These are phyloP conservation scores for Cercophora newfieldiana DNA, from an alignment of 495 filamentous ascomycete species.

Conservation along the genomic window DNA sequence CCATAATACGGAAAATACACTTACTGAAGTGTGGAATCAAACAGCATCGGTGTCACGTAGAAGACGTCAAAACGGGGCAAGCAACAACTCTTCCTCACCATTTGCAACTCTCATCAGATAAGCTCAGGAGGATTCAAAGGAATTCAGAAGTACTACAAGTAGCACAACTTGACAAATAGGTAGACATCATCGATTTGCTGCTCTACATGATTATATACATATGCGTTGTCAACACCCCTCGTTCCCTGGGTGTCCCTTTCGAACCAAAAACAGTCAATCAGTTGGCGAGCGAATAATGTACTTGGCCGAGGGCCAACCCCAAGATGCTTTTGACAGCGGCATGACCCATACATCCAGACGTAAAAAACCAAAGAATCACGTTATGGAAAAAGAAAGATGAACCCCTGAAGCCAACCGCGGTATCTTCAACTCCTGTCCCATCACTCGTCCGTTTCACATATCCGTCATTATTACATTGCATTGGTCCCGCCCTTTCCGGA, in stretches of 20 bases:
- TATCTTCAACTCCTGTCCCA: not conserved
- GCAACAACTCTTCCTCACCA: too few species aligned
- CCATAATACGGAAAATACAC: too few species aligned
- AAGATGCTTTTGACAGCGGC: not conserved
- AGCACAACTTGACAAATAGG: not conserved
- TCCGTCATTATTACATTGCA: not conserved
- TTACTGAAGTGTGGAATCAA: too few species aligned
- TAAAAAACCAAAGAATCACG: not conserved
- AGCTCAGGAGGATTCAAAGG: too few species aligned
- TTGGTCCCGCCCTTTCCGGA: not conserved
- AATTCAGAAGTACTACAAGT: not conserved
- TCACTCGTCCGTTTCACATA: not conserved
- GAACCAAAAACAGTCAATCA: too few species aligned
- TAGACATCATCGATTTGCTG: not conserved
- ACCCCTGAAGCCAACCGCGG: not conserved
- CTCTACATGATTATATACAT: not conserved
- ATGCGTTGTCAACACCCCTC: not conserved
- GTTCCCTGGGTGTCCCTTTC: too few species aligned
- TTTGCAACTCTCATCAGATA: too few species aligned
- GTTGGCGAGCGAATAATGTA: too few species aligned
- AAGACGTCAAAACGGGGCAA: too few species aligned
- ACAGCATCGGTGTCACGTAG: too few species aligned
- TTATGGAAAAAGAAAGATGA: not conserved
- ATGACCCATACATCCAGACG: not conserved
- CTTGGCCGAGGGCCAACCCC: too few species aligned